A percentile compares a stretch with the other conserved stretches of the same genome.
phyloP scores from a whole-genome alignment of 805 yeast genomes.

The Dipodascopsis uninucleata region DNA sequence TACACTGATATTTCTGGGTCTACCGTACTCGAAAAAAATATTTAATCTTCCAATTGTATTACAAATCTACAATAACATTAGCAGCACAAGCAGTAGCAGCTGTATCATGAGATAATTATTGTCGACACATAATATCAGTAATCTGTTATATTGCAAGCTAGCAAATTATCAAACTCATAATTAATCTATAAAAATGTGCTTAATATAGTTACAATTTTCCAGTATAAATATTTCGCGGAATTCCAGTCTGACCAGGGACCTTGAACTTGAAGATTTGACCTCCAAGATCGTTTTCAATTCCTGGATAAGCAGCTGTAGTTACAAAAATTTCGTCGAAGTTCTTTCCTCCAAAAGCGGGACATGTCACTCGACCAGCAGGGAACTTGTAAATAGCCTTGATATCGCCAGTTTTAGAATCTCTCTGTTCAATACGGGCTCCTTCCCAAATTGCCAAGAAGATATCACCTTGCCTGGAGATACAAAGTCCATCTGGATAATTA shows the following conservation, averaged over 20 bases:
- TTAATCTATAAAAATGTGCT: too few species aligned
- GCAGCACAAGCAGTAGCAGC: too few species aligned
- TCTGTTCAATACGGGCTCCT: constrained; percentile 53
- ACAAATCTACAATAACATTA: too few species aligned
- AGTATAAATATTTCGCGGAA: constrained; percentile 11
- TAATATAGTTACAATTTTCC: neutral
- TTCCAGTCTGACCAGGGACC: constrained; percentile 26
- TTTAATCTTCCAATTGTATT: too few species aligned
- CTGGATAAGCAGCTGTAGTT: constrained; percentile 59
- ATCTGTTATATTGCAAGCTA: too few species aligned
- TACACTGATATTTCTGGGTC: constrained; percentile 2
- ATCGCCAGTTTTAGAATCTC: constrained; percentile 45
- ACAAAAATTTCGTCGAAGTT: constrained; percentile 57
- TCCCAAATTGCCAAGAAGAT: constrained; percentile 69
- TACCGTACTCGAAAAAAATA: too few species aligned
- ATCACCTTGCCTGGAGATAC: constrained; percentile 51
- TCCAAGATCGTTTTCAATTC: constrained; percentile 44
- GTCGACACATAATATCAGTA: too few species aligned
- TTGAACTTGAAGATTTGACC: constrained; percentile 32
- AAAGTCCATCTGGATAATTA: constrained; percentile 76
- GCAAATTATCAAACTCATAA: too few species aligned
- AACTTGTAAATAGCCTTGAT: constrained; percentile 49
- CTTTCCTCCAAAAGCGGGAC: constrained; percentile 66
- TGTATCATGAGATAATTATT: too few species aligned
- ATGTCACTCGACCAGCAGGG: constrained; percentile 60